Percentiles rank a stretch among this genome's conserved stretches.
These are phyloP conservation scores for Suillus placidus DNA, from an alignment of 768 basidiomycete species.

Conservation along the genomic window DNA sequence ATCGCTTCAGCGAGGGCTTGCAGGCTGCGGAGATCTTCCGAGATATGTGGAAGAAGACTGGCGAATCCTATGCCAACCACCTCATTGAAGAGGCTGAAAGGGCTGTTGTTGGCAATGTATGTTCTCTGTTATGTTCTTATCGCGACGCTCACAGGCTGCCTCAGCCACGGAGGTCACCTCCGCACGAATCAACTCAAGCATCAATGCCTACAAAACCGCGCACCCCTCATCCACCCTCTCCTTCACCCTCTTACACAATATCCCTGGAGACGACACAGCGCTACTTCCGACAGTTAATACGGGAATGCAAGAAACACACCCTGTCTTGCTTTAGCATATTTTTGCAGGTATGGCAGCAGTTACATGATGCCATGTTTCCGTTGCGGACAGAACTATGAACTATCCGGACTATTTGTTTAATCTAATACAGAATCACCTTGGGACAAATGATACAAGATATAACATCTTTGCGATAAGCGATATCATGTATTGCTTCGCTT, in stretches of 20 bases:
- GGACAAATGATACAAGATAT: background rate
- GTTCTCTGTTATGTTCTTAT: background rate
- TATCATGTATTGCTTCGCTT: background rate
- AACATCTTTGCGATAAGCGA: background rate
- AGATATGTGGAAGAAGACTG: constrained; percentile 70
- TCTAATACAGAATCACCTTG: background rate
- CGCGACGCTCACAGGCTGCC: constrained; percentile 3
- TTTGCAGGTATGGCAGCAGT: constrained; percentile 23
- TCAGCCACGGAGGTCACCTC: constrained; percentile 20
- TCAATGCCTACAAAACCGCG: background rate
- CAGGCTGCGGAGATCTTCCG: constrained; percentile 85
- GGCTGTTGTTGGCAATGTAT: constrained; percentile 28
- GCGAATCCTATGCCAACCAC: constrained; percentile 38
- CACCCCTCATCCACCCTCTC: background rate
- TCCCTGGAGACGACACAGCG: constrained; percentile 19
- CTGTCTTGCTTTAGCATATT: constrained; percentile 21
- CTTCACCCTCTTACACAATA: constrained; percentile 2
- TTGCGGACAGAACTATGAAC: constrained; percentile 31
- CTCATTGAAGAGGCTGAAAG: constrained; percentile 50
- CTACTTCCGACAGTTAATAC: constrained; percentile 18
- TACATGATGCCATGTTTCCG: constrained; percentile 21
- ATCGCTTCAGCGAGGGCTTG: constrained; percentile 88
- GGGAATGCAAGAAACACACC: constrained; percentile 26
- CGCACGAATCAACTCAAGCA: background rate
- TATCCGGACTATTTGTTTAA: background rate